Evolutionary conservation across 768 basidiomycete species (phyloP), one percentile per base, ranked within the genome.

Genomic region (Tubosaeta sp.): DNA sequence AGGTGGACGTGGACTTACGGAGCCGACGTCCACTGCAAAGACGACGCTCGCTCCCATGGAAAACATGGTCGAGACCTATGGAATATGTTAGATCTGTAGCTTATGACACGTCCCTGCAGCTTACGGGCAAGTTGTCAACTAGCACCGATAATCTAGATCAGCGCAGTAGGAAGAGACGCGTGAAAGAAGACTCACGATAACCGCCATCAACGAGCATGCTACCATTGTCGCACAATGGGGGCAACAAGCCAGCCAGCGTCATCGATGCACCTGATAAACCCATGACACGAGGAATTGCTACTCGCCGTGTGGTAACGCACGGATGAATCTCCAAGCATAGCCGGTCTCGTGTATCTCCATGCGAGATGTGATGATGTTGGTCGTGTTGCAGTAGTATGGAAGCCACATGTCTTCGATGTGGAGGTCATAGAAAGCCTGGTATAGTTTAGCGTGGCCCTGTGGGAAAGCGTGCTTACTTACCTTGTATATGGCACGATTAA

Each of bases 351-450:
- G 96, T 38, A 98, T 86, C 63, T 98, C 94, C 93, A 98, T 98
- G 9, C 85, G 80, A 9, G 93, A 96, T 40, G 90, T 91, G 46
- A 86, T 93, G 67, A 99, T 96, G 61, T 97, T 97, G 18, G 96
- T 95, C 3, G 95, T 91, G 61, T 98, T 98, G 71, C 94, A 96
- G 71, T 95, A 98, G 73, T 83, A 97, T 4, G 95, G 96, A 6
- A 99, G 76, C 96, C 95, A 98, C 90, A 96, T 95, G 70, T 96
- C 94, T 69, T 93, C 89, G 35, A 92, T 92, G 59, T 97, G 94
- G 36, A 94, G 81, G 67, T 91, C 92, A 59, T 93, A 95, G 66
- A 96, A 95, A 16, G 90, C 83, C 81, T 91, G 56, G 29, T 56
- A 57, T 32, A 25, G 18, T n/a, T 62, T 12, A 59, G 47, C 2